These are phyloP conservation scores for Bondarzewia mesenterica DNA, from an alignment of 1,284 basidiomycete species.

Conservation along the genomic window DNA sequence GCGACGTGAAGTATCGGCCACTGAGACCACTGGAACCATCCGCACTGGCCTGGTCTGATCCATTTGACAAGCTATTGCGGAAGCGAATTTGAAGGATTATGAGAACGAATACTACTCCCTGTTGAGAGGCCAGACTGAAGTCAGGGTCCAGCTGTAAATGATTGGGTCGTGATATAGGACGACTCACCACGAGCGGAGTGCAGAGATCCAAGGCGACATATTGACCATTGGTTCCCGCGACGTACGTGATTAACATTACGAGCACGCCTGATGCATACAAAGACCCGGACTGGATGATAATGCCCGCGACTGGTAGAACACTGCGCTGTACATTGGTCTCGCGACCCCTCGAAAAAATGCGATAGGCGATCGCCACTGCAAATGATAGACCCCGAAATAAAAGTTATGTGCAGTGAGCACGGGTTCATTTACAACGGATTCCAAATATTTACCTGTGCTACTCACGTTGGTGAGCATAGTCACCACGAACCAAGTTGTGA, in stretches of 20 bases:
- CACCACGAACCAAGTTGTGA: neutral
- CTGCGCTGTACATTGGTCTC: neutral
- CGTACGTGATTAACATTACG: neutral
- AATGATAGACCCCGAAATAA: neutral
- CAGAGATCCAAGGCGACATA: neutral
- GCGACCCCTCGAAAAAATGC: neutral
- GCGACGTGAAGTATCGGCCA: neutral
- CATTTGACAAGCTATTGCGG: neutral
- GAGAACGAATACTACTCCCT: neutral
- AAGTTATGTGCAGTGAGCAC: too few species aligned
- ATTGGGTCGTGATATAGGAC: neutral
- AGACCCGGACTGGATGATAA: neutral
- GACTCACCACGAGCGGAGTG: neutral
- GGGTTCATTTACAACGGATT: too few species aligned
- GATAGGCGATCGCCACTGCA: neutral
- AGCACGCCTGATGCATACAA: neutral
- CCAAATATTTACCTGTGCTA: neutral
- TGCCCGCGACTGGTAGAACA: neutral
- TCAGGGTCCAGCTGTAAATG: neutral
- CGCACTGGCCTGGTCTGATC: neutral
- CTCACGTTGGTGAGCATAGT: neutral
- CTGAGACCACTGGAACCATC: neutral
- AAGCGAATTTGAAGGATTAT: neutral
- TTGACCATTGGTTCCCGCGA: neutral
- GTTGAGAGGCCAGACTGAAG: neutral